Conservation (phyloP, 345 rosid species). For the Kernera saxatilis region DNA sequence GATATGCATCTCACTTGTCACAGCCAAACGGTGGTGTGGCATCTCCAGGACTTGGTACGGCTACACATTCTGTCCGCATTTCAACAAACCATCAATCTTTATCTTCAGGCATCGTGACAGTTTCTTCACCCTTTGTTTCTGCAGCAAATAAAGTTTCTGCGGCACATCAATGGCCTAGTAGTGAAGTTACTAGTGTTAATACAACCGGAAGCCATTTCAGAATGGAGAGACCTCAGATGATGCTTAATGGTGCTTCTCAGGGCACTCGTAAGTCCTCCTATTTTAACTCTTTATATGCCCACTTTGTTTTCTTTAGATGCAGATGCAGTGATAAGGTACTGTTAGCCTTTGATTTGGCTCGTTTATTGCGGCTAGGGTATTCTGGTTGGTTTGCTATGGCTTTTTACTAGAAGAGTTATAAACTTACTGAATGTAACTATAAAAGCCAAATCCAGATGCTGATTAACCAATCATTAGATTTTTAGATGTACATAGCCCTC, state of each 20-base stretch:
- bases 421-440: background rate
- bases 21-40: conserved; percentile 43
- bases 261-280: conserved; percentile 42
- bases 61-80: conserved; percentile 23
- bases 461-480: background rate
- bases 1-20: conserved; percentile 40
- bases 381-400: background rate
- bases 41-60: conserved; percentile 34
- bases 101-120: conserved; percentile 41
- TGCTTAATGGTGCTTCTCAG: conserved; percentile 48
- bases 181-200: conserved; percentile 33
- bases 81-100: conserved; percentile 25
- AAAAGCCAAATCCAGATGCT: background rate
- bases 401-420: background rate
- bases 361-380: background rate
- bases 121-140: conserved; percentile 30
- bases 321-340: background rate
- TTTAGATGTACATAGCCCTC: background rate
- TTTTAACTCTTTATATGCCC: background rate
- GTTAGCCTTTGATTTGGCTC: background rate
- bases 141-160: conserved; percentile 26
- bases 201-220: conserved; percentile 39
- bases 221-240: conserved; percentile 43
- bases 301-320: background rate
- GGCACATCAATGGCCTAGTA: conserved; percentile 37